Evolutionary conservation across 2,329 filamentous ascomycete species (phyloP).

Genomic region (Monilinia fructicola): DNA sequence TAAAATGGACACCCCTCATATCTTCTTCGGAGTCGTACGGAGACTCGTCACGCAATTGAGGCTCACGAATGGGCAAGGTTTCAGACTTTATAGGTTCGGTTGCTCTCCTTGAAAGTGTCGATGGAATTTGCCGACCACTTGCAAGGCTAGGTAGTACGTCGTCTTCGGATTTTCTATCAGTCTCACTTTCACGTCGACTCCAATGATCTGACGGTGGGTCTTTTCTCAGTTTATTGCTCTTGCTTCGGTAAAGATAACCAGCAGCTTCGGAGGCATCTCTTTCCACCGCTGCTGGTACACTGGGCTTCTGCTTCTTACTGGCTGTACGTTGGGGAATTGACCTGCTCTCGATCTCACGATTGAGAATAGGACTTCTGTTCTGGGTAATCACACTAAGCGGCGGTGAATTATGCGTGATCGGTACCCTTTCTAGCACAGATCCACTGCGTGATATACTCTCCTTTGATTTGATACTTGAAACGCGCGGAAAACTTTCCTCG

Average conservation of each 20-base stretch:
- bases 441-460: constrained; percentile 41
- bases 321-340: constrained; percentile 50
- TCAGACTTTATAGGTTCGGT: constrained; percentile 6
- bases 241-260: constrained; percentile 47
- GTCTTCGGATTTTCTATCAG: constrained; percentile 44
- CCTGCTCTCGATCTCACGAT: constrained; percentile 1
- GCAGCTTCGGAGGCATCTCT: constrained; percentile 25
- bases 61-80: neutral
- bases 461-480: constrained; percentile 41
- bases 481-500: constrained; percentile 40
- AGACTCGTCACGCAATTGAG: constrained; percentile 11
- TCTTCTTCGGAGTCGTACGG: constrained; percentile 18
- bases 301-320: constrained; percentile 61
- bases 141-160: constrained; percentile 10
- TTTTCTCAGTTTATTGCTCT: constrained; percentile 61
- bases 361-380: constrained; percentile 20
- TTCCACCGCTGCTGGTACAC: constrained; percentile 38
- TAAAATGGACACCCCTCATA: constrained; percentile 28
- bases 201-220: constrained; percentile 55
- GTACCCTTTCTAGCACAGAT: constrained; percentile 36
- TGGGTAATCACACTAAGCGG: constrained; percentile 19
- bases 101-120: constrained; percentile 1
- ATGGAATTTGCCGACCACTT: neutral
- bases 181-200: constrained; percentile 47
- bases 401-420: constrained; percentile 26